Percentiles rank a stretch among this genome's conserved stretches.
Evolutionary conservation across 306 rosid genomes (phyloP).

Genomic region (Carpinus viminea): DNA sequence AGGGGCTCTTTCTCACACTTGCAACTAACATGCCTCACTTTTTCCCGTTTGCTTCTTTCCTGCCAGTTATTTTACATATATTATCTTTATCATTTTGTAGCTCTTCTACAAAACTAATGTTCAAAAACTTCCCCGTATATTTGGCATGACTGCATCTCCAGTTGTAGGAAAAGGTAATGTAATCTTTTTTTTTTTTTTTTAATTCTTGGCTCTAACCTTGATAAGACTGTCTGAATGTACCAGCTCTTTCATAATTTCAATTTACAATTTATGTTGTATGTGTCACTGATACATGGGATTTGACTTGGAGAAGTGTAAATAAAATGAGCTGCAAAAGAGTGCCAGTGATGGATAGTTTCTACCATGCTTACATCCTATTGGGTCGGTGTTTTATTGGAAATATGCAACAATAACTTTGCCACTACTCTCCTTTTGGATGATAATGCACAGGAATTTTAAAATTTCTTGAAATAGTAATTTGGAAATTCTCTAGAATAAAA

Average conservation of each 20-base stretch:
- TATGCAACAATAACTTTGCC: not conserved
- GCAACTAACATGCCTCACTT: slow-evolving; percentile 11
- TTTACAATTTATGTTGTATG: slow-evolving; percentile 6
- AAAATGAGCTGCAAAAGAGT: not conserved
- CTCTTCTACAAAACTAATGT: slow-evolving; percentile 46
- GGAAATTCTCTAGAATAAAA: not conserved
- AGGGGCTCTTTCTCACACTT: slow-evolving; percentile 29
- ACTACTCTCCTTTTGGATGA: not conserved
- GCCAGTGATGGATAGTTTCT: not conserved
- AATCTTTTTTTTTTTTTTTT: not conserved
- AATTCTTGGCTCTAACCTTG: slow-evolving; percentile 9
- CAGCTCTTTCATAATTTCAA: slow-evolving; percentile 11
- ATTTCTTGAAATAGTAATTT: slow-evolving; percentile 5
- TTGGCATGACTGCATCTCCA: slow-evolving; percentile 99
- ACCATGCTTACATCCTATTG: too few relatives aligned
- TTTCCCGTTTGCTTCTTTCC: slow-evolving; percentile 20
- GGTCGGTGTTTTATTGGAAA: not conserved
- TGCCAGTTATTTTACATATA: slow-evolving; percentile 3
- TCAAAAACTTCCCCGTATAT: slow-evolving; percentile 73
- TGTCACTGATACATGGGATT: not conserved
- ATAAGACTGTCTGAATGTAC: not conserved
- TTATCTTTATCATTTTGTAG: slow-evolving; percentile 43
- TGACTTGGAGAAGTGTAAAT: not conserved
- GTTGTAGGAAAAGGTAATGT: slow-evolving; percentile 87
- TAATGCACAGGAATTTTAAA: not conserved